These are phyloP conservation scores for Zalaria obscura DNA, from an alignment of 2,329 filamentous ascomycete species.

Conservation along the genomic window DNA sequence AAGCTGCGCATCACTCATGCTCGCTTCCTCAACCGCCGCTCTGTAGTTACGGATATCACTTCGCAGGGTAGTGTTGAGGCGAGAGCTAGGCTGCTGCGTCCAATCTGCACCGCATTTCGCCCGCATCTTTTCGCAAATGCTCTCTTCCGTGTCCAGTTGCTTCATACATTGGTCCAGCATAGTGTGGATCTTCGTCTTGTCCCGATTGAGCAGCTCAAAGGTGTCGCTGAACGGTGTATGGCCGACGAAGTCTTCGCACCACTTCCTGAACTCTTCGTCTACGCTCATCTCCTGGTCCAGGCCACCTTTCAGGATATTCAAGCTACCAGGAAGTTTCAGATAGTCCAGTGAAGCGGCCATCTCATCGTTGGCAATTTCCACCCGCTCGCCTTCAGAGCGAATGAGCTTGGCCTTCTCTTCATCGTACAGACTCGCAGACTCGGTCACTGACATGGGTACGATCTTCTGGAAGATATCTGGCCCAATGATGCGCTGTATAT, in stretches of 20 bases:
- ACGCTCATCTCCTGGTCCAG: slow-evolving; percentile 79
- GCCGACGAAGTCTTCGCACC: slow-evolving; percentile 85
- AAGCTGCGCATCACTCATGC: slow-evolving; percentile 71
- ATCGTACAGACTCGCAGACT: slow-evolving; percentile 92
- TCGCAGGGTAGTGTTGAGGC: slow-evolving; percentile 74
- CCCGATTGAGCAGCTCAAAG: slow-evolving; percentile 63
- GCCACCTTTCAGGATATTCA: slow-evolving; percentile 85
- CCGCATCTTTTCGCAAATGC: slow-evolving; percentile 97
- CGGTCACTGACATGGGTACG: slow-evolving; percentile 87
- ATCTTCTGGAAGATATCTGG: slow-evolving; percentile 96
- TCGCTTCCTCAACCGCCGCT: slow-evolving; percentile 79
- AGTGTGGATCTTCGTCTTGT: slow-evolving; percentile 60
- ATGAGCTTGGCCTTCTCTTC: slow-evolving; percentile 97
- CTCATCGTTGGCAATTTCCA: slow-evolving; percentile 84
- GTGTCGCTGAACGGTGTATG: slow-evolving; percentile 67
- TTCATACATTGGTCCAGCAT: slow-evolving; percentile 70
- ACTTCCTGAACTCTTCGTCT: slow-evolving; percentile 81
- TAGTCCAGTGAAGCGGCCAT: slow-evolving; percentile 95
- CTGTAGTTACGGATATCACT: slow-evolving; percentile 79
- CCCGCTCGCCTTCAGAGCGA: slow-evolving; percentile 82
- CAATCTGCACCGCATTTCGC: slow-evolving; percentile 92
- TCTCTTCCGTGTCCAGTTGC: slow-evolving; percentile 91
- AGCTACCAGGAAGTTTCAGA: slow-evolving; percentile 70
- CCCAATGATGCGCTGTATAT: slow-evolving; percentile 92
- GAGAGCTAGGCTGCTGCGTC: slow-evolving; percentile 91